A percentile compares a stretch with the other conserved stretches of the same genome.
Evolutionary conservation across 2,329 filamentous ascomycete genomes (phyloP).

Genomic region (Ambrosiella xylebori): DNA sequence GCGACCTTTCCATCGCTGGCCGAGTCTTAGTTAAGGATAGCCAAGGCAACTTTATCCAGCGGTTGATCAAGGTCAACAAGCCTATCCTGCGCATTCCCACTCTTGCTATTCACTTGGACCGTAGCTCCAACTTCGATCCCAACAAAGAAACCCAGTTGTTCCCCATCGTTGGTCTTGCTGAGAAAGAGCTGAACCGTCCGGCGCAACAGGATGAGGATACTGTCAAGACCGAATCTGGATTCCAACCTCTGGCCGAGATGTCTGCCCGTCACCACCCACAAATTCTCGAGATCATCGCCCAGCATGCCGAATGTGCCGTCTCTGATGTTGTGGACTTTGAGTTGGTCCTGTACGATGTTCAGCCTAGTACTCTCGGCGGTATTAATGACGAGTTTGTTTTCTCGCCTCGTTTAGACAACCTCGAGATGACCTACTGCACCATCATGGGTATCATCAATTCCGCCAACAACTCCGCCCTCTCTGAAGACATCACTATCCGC

Average conservation of each 20-base stretch:
- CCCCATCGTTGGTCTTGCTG: conserved; percentile 75
- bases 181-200: conserved; percentile 65
- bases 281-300: conserved; percentile 68
- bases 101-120: conserved; percentile 83
- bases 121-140: conserved; percentile 70
- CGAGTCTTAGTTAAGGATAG: conserved; percentile 64
- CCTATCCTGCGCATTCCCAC: conserved; percentile 87
- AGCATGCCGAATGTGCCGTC: conserved; percentile 53
- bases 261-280: conserved; percentile 76
- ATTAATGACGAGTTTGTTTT: conserved; percentile 90
- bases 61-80: conserved; percentile 75
- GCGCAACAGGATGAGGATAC: conserved; percentile 22
- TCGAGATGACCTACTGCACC: conserved; percentile 91
- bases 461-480: conserved; percentile 46
- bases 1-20: conserved; percentile 80
- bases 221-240: conserved; percentile 32
- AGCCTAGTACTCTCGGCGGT: conserved; percentile 76
- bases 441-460: conserved; percentile 74
- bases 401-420: conserved; percentile 86
- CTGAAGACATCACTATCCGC: conserved; percentile 65
- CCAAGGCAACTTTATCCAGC: conserved; percentile 60
- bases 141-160: conserved; percentile 97
- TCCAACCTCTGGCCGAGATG: conserved; percentile 60
- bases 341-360: conserved; percentile 90
- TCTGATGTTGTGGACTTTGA: conserved; percentile 81